Conservation (phyloP, 2,329 filamentous ascomycete genomes). For the Ilyonectria destructans region DNA sequence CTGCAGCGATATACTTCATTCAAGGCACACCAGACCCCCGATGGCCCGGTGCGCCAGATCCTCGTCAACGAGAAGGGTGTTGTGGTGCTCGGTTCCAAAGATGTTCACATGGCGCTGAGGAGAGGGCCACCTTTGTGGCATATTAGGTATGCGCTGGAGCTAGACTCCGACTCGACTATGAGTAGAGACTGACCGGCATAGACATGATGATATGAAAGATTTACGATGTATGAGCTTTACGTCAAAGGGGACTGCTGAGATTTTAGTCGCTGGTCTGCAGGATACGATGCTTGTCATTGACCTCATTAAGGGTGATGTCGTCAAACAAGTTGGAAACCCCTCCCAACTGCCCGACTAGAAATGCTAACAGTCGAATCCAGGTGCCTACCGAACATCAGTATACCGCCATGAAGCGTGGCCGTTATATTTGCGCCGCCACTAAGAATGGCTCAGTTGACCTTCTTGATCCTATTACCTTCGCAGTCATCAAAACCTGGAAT, state of each 20-base stretch:
- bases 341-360: no score
- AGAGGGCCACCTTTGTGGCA: constrained; percentile 92
- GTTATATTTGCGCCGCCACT: constrained; percentile 94
- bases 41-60: constrained; percentile 89
- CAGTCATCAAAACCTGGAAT: constrained; percentile 89
- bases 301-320: constrained; percentile 79
- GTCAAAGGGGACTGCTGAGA: constrained; percentile 85
- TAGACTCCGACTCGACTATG: not conserved
- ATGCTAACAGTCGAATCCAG: constrained; percentile 60
- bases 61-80: constrained; percentile 94
- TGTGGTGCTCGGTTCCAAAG: constrained; percentile 85
- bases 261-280: constrained; percentile 91
- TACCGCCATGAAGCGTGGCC: constrained; percentile 91
- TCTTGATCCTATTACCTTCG: constrained; percentile 84
- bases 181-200: constrained; percentile 53
- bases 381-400: constrained; percentile 84
- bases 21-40: constrained; percentile 80
- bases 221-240: constrained; percentile 97
- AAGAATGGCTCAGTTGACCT: constrained; percentile 87
- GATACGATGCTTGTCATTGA: constrained; percentile 86
- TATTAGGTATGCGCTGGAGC: constrained; percentile 72
- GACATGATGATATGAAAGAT: constrained; percentile 85
- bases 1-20: constrained; percentile 93
- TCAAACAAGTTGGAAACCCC: constrained; percentile 70
- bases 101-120: constrained; percentile 90